Percentiles rank a stretch among this genome's conserved stretches.
Conservation (phyloP, 2,329 filamentous ascomycete genomes). For the Alternaria dauci region DNA sequence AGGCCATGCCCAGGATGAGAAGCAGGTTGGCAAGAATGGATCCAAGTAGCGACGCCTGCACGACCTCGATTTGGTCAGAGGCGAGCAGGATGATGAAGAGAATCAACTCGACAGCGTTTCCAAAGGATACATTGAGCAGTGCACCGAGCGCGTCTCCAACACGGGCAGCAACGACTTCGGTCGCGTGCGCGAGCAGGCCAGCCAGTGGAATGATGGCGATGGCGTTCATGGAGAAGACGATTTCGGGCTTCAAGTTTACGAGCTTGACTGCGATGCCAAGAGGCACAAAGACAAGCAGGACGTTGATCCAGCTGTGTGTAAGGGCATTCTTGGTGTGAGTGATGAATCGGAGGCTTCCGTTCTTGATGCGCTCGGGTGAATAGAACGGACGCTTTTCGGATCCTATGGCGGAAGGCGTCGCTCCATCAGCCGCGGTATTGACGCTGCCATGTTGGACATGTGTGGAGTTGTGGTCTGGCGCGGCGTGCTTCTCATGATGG, state of each 20-base stretch:
- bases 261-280: constrained; percentile 73
- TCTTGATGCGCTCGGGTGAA: constrained; percentile 57
- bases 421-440: constrained; percentile 60
- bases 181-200: constrained; percentile 59
- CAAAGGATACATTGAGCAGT: constrained; percentile 62
- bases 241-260: constrained; percentile 50
- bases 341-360: constrained; percentile 62
- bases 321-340: constrained; percentile 66
- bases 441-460: constrained; percentile 39
- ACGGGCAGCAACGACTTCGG: constrained; percentile 58
- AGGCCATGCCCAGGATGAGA: constrained; percentile 90
- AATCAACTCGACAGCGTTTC: constrained; percentile 63
- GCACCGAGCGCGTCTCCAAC: constrained; percentile 60
- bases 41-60: constrained; percentile 87
- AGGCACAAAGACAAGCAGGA: constrained; percentile 79
- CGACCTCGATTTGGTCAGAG: constrained; percentile 83
- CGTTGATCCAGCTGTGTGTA: constrained; percentile 79
- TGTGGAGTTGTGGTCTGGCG: constrained; percentile 14
- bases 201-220: constrained; percentile 61
- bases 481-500: constrained; percentile 35
- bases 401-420: constrained; percentile 63
- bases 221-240: constrained; percentile 62
- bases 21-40: constrained; percentile 90
- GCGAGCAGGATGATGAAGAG: constrained; percentile 57
- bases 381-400: constrained; percentile 55